phyloP scores from a whole-genome alignment of 345 rosid species.

The Erucastrum elatum region DNA sequence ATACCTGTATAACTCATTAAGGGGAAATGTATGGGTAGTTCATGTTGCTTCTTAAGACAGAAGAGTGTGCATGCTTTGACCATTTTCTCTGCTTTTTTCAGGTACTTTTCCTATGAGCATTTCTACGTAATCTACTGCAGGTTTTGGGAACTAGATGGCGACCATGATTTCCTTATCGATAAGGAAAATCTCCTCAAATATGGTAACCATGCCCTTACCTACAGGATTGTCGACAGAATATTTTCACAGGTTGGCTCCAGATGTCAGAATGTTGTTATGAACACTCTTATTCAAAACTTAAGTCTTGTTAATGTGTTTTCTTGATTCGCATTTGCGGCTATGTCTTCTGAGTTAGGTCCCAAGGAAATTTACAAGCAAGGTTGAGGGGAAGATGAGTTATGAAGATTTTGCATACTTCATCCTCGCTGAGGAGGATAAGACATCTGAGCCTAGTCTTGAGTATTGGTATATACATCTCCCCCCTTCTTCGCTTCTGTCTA shows the following conservation, averaged over 20 bases:
- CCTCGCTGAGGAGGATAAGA: constrained; percentile 88
- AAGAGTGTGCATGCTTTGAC: constrained; percentile 12
- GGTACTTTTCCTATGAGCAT: constrained; percentile 95
- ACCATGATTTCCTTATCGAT: constrained; percentile 81
- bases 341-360: constrained; percentile 52
- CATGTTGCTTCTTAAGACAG: not conserved
- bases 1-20: not conserved
- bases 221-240: constrained; percentile 83
- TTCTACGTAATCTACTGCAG: constrained; percentile 85
- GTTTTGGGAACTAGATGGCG: constrained; percentile 82
- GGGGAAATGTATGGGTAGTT: not conserved
- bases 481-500: not conserved
- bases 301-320: constrained; percentile 2
- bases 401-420: constrained; percentile 96
- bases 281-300: constrained; percentile 11
- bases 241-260: constrained; percentile 72
- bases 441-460: constrained; percentile 85
- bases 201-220: constrained; percentile 82
- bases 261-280: constrained; percentile 32
- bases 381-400: constrained; percentile 86
- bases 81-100: constrained; percentile 35
- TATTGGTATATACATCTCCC: constrained; percentile 63
- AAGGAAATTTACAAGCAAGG: constrained; percentile 67
- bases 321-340: not conserved
- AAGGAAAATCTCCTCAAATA: constrained; percentile 78